A percentile compares a stretch with the other conserved stretches of the same genome.
These are phyloP conservation scores for Nitzschia sp. DNA, from an alignment of 108 stramenopile species.

Conservation along the genomic window DNA sequence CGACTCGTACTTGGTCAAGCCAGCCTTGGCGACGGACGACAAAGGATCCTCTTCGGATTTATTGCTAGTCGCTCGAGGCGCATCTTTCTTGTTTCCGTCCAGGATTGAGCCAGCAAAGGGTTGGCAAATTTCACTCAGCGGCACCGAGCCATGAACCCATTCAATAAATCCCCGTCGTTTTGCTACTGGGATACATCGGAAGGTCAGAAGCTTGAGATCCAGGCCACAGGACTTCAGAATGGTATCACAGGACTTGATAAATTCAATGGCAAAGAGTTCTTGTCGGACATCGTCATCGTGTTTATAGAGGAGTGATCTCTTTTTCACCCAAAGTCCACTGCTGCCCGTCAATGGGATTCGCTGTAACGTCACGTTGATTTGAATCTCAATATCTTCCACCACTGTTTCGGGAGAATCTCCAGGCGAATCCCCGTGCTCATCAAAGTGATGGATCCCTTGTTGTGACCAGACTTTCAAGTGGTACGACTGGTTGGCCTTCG, in stretches of 20 bases:
- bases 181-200: slow-evolving; percentile 77
- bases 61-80: not conserved
- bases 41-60: slow-evolving; percentile 17
- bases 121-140: slow-evolving; percentile 82
- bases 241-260: slow-evolving; percentile 71
- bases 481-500: not conserved
- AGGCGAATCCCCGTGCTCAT: slow-evolving; percentile 59
- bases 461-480: not conserved
- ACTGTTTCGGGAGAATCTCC: not conserved
- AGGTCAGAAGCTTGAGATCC: slow-evolving; percentile 80
- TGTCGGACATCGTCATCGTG: slow-evolving; percentile 88
- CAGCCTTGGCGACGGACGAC: slow-evolving; percentile 44
- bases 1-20: slow-evolving; percentile 68
- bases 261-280: slow-evolving; percentile 84
- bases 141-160: slow-evolving; percentile 83
- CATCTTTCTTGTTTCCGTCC: slow-evolving; percentile 23
- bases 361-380: slow-evolving; percentile 55
- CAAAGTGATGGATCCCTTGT: slow-evolving; percentile 36
- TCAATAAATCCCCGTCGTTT: slow-evolving; percentile 79
- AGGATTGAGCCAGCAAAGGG: slow-evolving; percentile 51
- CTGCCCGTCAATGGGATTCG: slow-evolving; percentile 8
- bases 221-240: slow-evolving; percentile 78
- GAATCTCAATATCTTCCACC: slow-evolving; percentile 46
- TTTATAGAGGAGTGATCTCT: slow-evolving; percentile 82
- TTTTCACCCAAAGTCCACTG: slow-evolving; percentile 22